Conservation (phyloP, 2,329 filamentous ascomycete genomes). For the Colletotrichum echinochloae region DNA sequence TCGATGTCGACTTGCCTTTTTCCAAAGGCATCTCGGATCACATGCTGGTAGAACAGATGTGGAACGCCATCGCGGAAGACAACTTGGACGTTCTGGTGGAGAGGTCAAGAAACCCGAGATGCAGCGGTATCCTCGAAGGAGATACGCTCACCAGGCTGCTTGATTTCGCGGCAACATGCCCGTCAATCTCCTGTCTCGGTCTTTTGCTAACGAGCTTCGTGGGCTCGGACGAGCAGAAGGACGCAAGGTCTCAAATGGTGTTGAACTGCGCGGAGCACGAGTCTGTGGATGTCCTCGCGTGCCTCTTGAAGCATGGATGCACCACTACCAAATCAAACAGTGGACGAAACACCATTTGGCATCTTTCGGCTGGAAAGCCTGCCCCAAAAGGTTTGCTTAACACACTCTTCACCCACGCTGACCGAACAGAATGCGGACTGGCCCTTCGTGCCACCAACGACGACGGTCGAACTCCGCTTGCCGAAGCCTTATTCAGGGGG, state of each 20-base stretch:
- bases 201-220: neutral
- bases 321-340: neutral
- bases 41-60: constrained; percentile 10
- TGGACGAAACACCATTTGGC: constrained; percentile 9
- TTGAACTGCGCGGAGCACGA: neutral
- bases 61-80: constrained; percentile 12
- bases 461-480: constrained; percentile 8
- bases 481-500: neutral
- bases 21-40: constrained; percentile 11
- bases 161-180: neutral
- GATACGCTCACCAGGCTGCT: neutral
- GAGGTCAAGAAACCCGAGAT: neutral
- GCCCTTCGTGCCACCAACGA: constrained; percentile 11
- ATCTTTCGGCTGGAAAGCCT: neutral
- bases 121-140: neutral
- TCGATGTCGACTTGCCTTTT: neutral
- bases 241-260: neutral
- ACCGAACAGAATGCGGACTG: neutral
- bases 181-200: constrained; percentile 3
- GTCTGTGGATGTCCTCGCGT: constrained; percentile 4
- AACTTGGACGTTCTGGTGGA: neutral
- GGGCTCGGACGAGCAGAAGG: neutral
- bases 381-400: neutral
- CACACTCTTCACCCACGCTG: neutral
- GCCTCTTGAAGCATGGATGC: constrained; percentile 12